Evolutionary conservation across 2,329 filamentous ascomycete genomes (phyloP), one percentile per base, ranked within the genome.

Genomic region (Metarhizium guizhouense): DNA sequence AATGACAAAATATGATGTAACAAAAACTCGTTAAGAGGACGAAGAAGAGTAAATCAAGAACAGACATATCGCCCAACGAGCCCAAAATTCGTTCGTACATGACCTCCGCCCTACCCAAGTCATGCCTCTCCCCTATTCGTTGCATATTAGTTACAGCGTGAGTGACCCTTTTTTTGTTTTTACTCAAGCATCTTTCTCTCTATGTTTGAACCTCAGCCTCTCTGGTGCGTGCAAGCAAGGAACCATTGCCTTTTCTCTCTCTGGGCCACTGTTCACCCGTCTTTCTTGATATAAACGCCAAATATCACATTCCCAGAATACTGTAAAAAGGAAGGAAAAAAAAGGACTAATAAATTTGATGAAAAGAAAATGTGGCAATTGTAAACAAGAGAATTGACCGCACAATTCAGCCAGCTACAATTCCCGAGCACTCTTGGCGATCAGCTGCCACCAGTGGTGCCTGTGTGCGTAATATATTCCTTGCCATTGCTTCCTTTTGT

Each of bases 81-180:
- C 52, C 42, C 61, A 64, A 60, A 63, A 59, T 65, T 67, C 69
- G 68, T 62, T 67, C 65, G 62, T 67, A 70, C 66, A 67, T 68
- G 60, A 61, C 60, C 60, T 63, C 61, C 59, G 59, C 61, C 62
- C 64, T 68, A 67, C 67, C 65, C 65, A 68, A 68, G 61, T 63
- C 60, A 25, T 49, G 52, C 30, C 61, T 60, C 60, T 59, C 64
- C 61, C 32, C 61, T 68, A 70, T 68, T 67, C 57, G 59, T 68
- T 61, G 63, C 65, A 63, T 68, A 70, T 70, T 69, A 69, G 62
- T 65, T 69, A 70, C 69, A 71, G 61, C 63, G 58, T 65, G 63
- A 62, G 66, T 68, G 64, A 51, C 16, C 49, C 62, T 60, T 61
- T 55, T 58, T 53, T 51, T 36, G 59, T 58, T 47, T 56, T 55